phyloP scores from a whole-genome alignment of 345 rosid species.

The Eucalyptus regnans region DNA sequence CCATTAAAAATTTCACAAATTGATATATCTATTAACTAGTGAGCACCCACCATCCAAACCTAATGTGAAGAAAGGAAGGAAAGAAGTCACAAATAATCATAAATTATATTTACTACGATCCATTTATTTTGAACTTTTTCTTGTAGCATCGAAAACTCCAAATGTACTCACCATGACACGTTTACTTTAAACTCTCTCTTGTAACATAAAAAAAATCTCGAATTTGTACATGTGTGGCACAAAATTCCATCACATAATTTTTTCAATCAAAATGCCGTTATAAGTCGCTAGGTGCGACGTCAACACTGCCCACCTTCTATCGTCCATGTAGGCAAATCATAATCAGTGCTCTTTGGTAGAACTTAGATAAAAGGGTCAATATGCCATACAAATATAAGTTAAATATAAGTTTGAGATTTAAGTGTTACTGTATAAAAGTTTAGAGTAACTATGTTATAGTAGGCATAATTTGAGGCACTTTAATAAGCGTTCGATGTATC shows the following conservation, averaged over 20 bases:
- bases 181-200: no score
- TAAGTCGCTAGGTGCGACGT: accelerated
- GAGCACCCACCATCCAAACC: not conserved
- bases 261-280: no score
- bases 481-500: accelerated
- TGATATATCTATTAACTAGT: not conserved
- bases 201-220: no score
- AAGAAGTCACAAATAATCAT: not conserved
- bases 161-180: accelerated
- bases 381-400: no score
- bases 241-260: no score
- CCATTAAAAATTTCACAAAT: no score
- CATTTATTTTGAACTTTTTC: accelerated
- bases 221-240: no score
- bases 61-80: accelerated
- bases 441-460: no score
- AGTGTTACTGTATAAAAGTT: accelerated
- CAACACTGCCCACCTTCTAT: accelerated
- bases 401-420: no score
- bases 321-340: accelerated
- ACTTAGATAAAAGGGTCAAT: not conserved
- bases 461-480: no score
- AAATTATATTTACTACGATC: no score
- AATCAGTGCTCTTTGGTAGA: accelerated
- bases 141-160: accelerated